Percentiles rank a stretch among this genome's conserved stretches.
phyloP scores from a whole-genome alignment of 2,329 filamentous ascomycete species.

The Fusarium sp. region DNA sequence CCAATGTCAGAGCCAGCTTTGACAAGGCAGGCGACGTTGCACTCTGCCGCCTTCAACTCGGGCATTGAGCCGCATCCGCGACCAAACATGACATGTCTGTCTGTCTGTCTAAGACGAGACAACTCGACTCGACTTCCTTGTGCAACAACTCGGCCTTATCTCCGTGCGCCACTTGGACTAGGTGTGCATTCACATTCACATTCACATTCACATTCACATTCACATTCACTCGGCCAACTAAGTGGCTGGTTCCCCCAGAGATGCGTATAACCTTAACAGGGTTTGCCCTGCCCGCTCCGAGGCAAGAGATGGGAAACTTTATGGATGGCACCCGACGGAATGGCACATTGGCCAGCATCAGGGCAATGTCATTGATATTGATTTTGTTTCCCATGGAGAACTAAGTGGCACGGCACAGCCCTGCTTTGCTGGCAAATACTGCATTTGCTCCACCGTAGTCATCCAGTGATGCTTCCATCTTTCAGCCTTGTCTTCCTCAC shows the following conservation, averaged over 20 bases:
- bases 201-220: too few species aligned
- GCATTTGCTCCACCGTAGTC: constrained; percentile 17
- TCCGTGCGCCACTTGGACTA: background rate
- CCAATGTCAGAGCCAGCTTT: constrained; percentile 15
- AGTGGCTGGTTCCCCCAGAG: background rate
- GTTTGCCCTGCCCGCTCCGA: constrained; percentile 6
- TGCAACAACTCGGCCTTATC: background rate
- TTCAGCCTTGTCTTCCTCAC: constrained; percentile 39
- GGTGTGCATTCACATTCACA: too few species aligned
- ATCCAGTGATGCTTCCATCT: constrained; percentile 15
- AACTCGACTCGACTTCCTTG: constrained; percentile 19
- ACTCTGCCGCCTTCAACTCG: constrained; percentile 10
- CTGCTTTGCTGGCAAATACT: constrained; percentile 20
- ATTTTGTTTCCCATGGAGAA: constrained; percentile 17
- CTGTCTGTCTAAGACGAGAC: background rate
- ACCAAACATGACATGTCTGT: background rate
- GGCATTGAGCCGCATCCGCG: constrained; percentile 23
- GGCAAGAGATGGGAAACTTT: background rate
- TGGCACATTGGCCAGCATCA: constrained; percentile 13
- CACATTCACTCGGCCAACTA: background rate
- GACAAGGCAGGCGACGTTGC: background rate
- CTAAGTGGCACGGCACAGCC: background rate
- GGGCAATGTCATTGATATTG: constrained; percentile 21
- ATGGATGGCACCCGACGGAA: constrained; percentile 1
- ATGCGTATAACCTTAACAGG: constrained; percentile 1